Conservation (phyloP, 2,329 filamentous ascomycete species). For the Pseudogymnoascus sp. region DNA sequence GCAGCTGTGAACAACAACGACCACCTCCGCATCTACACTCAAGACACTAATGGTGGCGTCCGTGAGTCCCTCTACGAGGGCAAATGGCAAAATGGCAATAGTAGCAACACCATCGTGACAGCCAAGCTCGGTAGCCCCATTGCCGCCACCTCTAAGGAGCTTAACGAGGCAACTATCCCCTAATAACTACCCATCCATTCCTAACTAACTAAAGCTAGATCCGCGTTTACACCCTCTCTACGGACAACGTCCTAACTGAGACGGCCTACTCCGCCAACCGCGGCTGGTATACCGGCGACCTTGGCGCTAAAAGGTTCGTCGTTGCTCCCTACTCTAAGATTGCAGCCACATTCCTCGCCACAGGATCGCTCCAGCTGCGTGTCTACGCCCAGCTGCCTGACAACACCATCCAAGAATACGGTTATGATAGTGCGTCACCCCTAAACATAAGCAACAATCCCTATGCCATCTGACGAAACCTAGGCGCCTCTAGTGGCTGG, state of each 20-base stretch:
- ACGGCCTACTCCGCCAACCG: slow-evolving; percentile 10
- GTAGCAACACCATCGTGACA: slow-evolving; percentile 2
- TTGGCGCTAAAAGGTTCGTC: not conserved
- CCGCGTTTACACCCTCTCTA: slow-evolving; percentile 13
- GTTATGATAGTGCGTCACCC: not conserved
- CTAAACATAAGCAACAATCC: not conserved
- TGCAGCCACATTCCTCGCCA: not conserved
- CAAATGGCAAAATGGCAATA: slow-evolving; percentile 10
- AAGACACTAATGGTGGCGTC: slow-evolving; percentile 11
- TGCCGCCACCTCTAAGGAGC: slow-evolving; percentile 11
- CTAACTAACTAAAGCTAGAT: not conserved
- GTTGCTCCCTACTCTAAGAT: not conserved
- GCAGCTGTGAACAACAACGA: slow-evolving; percentile 12
- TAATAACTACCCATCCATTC: not conserved
- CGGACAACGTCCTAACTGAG: slow-evolving; percentile 10
- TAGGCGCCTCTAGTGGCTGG: not conserved
- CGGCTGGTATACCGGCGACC: slow-evolving; percentile 13
- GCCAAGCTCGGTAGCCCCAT: slow-evolving; percentile 13
- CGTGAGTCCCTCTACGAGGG: slow-evolving; percentile 12
- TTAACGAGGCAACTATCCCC: not conserved
- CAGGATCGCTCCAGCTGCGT: not conserved
- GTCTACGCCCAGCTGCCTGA: slow-evolving; percentile 3
- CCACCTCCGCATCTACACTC: slow-evolving; percentile 13
- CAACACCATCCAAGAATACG: slow-evolving; percentile 5
- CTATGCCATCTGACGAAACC: not conserved